Evolutionary conservation across 73 alveolate species (phyloP).

Genomic region (Stentor coeruleus): DNA sequence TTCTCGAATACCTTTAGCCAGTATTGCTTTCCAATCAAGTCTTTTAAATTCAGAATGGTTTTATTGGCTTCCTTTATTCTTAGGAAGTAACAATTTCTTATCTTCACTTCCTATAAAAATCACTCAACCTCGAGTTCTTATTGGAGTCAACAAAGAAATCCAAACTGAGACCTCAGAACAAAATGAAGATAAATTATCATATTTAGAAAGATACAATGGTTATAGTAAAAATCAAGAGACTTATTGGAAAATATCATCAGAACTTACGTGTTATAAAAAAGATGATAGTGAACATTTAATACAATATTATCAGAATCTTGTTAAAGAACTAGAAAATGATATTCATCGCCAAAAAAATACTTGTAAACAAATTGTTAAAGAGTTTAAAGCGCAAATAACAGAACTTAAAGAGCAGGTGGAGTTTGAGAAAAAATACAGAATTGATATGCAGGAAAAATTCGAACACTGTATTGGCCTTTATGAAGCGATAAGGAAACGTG

Average conservation of each 20-base stretch:
- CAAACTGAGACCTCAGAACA: too few species aligned
- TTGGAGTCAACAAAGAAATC: neutral
- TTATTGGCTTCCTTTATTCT: constrained; percentile 2
- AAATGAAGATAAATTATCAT: too few species aligned
- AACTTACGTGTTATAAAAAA: neutral
- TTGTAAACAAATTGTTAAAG: neutral
- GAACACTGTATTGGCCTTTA: too few species aligned
- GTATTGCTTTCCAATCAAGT: neutral
- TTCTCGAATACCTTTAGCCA: neutral
- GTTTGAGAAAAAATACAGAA: neutral
- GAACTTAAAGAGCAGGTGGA: too few species aligned
- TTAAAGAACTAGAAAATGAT: neutral
- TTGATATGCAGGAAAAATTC: neutral
- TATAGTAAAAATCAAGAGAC: neutral
- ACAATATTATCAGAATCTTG: neutral
- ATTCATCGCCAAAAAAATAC: neutral
- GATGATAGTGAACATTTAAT: neutral
- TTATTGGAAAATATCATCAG: neutral
- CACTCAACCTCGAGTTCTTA: neutral
- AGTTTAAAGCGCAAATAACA: too few species aligned
- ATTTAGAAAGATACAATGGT: neutral
- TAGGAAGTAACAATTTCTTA: neutral
- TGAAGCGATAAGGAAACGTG: too few species aligned
- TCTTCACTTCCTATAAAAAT: neutral
- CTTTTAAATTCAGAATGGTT: neutral